phyloP scores from a whole-genome alignment of 2,329 filamentous ascomycete genomes.

The Phoma sp. region DNA sequence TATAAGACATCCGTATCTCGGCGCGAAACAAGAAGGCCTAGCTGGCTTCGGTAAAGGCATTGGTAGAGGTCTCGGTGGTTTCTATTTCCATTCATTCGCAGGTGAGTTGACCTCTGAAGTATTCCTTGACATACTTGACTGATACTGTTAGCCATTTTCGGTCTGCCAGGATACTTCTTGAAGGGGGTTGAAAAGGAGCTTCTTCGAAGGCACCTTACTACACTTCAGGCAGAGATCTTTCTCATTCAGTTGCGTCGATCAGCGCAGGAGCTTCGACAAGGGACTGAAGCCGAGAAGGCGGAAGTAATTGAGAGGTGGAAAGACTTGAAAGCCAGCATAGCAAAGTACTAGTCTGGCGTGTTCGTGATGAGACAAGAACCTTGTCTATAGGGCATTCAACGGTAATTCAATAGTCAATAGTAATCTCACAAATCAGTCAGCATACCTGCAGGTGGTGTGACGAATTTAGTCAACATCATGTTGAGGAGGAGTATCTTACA shows the following conservation, averaged over 20 bases:
- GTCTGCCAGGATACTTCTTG: conserved; percentile 20
- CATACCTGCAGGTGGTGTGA: too few species aligned
- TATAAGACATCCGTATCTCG: conserved; percentile 75
- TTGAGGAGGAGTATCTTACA: not conserved
- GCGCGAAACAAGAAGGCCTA: conserved; percentile 66
- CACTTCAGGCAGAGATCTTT: conserved; percentile 21
- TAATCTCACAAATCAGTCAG: too few species aligned
- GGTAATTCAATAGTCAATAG: too few species aligned
- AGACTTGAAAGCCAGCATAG: conserved; percentile 1
- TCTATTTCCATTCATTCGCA: conserved; percentile 19
- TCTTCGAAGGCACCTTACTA: conserved; percentile 14
- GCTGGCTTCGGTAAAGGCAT: conserved; percentile 61
- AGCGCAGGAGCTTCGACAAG: not conserved
- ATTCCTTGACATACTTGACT: not conserved
- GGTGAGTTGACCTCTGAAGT: conserved; percentile 12
- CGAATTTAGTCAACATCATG: too few species aligned
- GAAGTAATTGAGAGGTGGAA: conserved; percentile 12
- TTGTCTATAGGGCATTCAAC: too few species aligned
- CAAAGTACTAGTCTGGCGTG: not conserved
- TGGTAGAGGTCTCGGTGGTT: conserved; percentile 36
- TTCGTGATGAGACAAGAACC: too few species aligned
- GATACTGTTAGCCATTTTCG: conserved; percentile 15
- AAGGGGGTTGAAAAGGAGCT: conserved; percentile 20
- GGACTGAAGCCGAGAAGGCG: conserved; percentile 3
- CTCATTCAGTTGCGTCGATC: conserved; percentile 21